Evolutionary conservation across 148 eudicot species (phyloP), one percentile per base, ranked within the genome.

Genomic region (Camellia japonica): DNA sequence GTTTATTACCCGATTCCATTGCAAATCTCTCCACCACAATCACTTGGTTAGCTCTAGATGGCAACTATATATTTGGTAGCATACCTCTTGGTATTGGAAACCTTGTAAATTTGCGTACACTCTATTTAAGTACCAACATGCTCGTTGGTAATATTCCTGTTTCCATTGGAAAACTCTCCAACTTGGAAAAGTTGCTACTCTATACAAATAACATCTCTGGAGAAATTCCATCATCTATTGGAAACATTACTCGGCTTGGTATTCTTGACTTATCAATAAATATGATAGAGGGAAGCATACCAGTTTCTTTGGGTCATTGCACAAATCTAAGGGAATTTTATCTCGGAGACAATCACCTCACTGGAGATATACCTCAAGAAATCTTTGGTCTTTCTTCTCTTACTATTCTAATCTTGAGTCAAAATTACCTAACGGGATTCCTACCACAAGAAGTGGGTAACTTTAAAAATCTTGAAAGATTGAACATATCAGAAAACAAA

Each of bases 61-160:
- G 1, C 0, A 80, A 80, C 71, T 52, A 30, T 44, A 62, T 71
- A 13, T 41, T 61, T 3, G 76, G 81, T 46, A 79, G 20, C 30
- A 79, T 79, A n/a, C 77, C 82, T 46, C 58, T 41, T 10, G 68
- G 46, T 12, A 79, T 79, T 55, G 82, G 23, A 15, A 79, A 61
- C 58, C 56, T 71, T 41, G 47, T 58, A 20, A 20, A 19, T 18
- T 8, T 79, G 23, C 20, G 10, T 16, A 0, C 19, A 5, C 68
- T 79, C 1, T 7, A 2, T 3, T 58, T 79, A 1, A 1, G 6
- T 18, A 5, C 1, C 4, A 79, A 70, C 64, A 56, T 16, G 43
- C 51, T 79, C 41, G 20, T 19, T 0, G 81, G 76, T 5, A 60
- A 43, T 4, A 79, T 79, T 79, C 81, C 81, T 42, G 75, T 68